These are phyloP conservation scores for Hypoxylon trugodes DNA, from an alignment of 495 filamentous ascomycete species.

Conservation along the genomic window DNA sequence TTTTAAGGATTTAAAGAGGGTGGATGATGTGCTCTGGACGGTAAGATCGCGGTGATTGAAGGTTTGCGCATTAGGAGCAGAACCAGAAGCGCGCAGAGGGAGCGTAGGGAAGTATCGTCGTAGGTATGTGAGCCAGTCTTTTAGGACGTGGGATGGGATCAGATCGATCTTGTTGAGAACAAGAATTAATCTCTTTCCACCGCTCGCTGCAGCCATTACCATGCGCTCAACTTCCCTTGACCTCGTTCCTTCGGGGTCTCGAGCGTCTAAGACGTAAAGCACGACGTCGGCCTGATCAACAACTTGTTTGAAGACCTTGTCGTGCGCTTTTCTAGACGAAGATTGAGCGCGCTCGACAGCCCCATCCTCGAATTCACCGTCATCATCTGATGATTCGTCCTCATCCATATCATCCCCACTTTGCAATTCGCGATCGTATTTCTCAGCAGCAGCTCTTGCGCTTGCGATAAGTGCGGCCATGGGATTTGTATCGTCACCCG, in stretches of 20 bases:
- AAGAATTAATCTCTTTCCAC: slow-evolving; percentile 88
- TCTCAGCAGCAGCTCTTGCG: slow-evolving; percentile 80
- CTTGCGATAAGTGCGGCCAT: slow-evolving; percentile 96
- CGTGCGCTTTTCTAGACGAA: slow-evolving; percentile 81
- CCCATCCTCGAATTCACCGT: slow-evolving; percentile 63
- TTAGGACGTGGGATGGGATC: slow-evolving; percentile 80
- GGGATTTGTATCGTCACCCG: slow-evolving; percentile 70
- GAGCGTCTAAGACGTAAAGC: slow-evolving; percentile 93
- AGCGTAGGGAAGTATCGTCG: slow-evolving; percentile 92
- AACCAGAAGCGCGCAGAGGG: slow-evolving; percentile 84
- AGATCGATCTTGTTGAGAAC: slow-evolving; percentile 98
- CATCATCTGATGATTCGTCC: slow-evolving; percentile 66
- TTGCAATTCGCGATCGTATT: slow-evolving; percentile 75
- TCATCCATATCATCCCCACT: slow-evolving; percentile 67
- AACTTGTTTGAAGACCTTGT: slow-evolving; percentile 97
- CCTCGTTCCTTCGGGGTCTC: slow-evolving; percentile 89
- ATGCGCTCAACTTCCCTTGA: slow-evolving; percentile 89
- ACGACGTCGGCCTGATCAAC: slow-evolving; percentile 88
- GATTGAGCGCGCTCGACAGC: slow-evolving; percentile 45
- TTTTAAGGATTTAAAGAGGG: slow-evolving; percentile 91
- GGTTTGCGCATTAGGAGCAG: slow-evolving; percentile 84
- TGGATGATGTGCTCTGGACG: slow-evolving; percentile 83
- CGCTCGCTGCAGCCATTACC: slow-evolving; percentile 83
- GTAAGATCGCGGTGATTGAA: slow-evolving; percentile 93
- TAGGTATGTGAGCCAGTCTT: slow-evolving; percentile 84